Conservation (phyloP, 768 basidiomycete species). For the Lactifluus echinatus region DNA sequence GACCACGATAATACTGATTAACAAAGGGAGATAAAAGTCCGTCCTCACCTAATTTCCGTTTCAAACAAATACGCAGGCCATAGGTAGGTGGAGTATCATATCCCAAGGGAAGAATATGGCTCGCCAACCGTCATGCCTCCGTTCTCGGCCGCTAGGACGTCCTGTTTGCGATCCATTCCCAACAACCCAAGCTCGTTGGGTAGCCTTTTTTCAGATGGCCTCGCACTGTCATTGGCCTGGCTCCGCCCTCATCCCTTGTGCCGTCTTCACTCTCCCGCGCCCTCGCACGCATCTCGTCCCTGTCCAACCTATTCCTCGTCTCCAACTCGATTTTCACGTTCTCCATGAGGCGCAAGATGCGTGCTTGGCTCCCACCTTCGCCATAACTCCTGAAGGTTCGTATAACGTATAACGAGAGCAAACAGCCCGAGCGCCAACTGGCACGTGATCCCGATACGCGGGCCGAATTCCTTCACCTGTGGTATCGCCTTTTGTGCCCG, state of each 20-base stretch:
- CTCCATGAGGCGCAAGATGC: slow-evolving; percentile 4
- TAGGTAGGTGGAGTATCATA: background rate
- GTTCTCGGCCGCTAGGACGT: background rate
- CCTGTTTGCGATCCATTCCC: slow-evolving; percentile 9
- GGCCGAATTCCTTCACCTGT: slow-evolving; percentile 34
- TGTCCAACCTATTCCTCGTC: background rate
- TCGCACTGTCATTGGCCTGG: background rate
- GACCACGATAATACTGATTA: background rate
- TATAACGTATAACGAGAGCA: slow-evolving; percentile 48
- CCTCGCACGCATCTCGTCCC: background rate
- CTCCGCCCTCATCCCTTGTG: background rate
- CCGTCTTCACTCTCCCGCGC: background rate
- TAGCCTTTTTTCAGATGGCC: background rate
- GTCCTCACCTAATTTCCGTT: background rate
- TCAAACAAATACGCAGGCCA: too few relatives aligned
- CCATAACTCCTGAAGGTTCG: slow-evolving; percentile 56
- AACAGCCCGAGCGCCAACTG: slow-evolving; percentile 53
- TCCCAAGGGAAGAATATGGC: slow-evolving; percentile 1
- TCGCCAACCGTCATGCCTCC: background rate
- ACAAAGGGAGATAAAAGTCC: too few relatives aligned
- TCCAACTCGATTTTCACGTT: slow-evolving; percentile 23
- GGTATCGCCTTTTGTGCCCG: slow-evolving; percentile 43
- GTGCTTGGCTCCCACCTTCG: slow-evolving; percentile 16
- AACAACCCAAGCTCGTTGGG: slow-evolving; percentile 3
- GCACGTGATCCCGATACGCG: slow-evolving; percentile 47